Evolutionary conservation across 139 green algal species (phyloP).

Genomic region (Tetratostichococcus sp.): DNA sequence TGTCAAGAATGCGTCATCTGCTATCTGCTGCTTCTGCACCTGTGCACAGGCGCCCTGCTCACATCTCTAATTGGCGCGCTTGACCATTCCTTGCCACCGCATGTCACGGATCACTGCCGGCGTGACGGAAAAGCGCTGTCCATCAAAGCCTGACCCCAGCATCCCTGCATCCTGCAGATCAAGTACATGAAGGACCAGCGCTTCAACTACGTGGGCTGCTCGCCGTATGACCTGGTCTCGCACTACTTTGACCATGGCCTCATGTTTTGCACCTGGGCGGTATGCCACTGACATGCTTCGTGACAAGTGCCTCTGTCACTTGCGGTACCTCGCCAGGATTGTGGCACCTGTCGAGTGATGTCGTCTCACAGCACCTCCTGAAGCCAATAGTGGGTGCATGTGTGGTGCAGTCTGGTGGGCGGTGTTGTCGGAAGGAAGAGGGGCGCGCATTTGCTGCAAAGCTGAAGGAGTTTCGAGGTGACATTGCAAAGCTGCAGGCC

Average conservation of each 20-base stretch:
- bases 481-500: neutral
- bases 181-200: conserved; percentile 6
- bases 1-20: no score
- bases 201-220: conserved; percentile 41
- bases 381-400: neutral
- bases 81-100: neutral
- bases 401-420: neutral
- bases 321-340: no score
- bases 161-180: neutral
- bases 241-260: conserved; percentile 32
- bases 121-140: no score
- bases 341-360: no score
- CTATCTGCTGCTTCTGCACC: no score
- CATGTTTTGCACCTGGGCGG: neutral
- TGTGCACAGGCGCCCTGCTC: no score
- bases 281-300: neutral
- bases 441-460: neutral
- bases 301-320: no score
- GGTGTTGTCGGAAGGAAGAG: neutral
- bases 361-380: no score
- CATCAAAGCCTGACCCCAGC: neutral
- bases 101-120: no score
- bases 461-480: neutral
- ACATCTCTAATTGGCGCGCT: no score
- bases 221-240: conserved; percentile 25